Base-by-base conservation (phyloP, 2,329 filamentous ascomycete species). In the Dryadomyces quercivorus region DNA sequence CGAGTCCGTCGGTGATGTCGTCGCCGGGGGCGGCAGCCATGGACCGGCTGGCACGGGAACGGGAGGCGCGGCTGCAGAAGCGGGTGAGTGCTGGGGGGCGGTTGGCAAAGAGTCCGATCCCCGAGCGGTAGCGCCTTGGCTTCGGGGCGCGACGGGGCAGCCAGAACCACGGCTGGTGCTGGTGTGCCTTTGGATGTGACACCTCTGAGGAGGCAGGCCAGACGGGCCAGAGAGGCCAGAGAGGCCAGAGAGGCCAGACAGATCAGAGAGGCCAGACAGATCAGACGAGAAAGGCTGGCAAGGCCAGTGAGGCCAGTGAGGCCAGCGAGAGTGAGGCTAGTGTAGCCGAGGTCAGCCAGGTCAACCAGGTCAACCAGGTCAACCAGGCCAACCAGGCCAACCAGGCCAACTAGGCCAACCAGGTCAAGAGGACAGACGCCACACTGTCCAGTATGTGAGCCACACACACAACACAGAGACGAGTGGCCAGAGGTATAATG, bases 21-120 rank as follows among this genome's bases (percentile, higher is more conserved):
- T 86, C 1, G 75, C 78, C 61, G 26, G 69, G 1, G 50, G 59
- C 69, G 69, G 66, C 46, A 22, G 12, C 57, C 3, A 55, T 57
- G 52, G 78, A 82, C 52, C 75, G 71, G 60, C 65, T 78, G 52
- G 74, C 78, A 56, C 75, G 75, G 44, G 85, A 89, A 61, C 81
- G 77, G 63, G 85, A 90, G 62, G 70, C 76, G 22, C 81, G 82
- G 58, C 67, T 92, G 57, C 85, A 89, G 67, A 93, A 93, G 72
- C 77, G 87, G 57, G 82, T 88, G 58, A 90, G 86, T 65, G 86
- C 84, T 26, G 86, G 86, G 49, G 86, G 86, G 50, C 76, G 85
- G 61, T 75, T 92, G 64, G 81, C 81, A 57, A 82, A 77, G 69
- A 77, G 76, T 62, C 77, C 79, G 62, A 82, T 82, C 66, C 78